Base-by-base conservation (phyloP, 83 land plant genomes). In the Thuja plicata region DNA sequence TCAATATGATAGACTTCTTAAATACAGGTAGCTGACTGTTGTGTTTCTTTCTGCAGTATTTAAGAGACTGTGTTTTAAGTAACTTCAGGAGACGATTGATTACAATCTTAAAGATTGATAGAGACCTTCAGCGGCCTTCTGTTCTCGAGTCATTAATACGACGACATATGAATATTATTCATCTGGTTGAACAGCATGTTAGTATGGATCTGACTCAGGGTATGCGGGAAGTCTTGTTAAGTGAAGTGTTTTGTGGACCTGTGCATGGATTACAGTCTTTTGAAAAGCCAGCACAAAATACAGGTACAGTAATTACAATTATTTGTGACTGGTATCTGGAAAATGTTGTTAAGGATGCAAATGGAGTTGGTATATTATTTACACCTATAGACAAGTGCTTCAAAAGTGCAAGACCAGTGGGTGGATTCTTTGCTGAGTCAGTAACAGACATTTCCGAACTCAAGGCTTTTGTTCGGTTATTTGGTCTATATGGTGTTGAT, bases 401-500 rank as follows among this genome's bases (percentile, higher is more conserved):
- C 88, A 95, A 91, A 88, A 97, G 97, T 90, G 87, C 92, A 66
- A 94, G 95, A 88, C 96, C 94, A 50, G 92, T 94, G n/a, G 99
- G 99, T 8, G 95, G 94, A 79, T 92, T 92, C 87, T 92, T 93
- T 90, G 96, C 97, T 45, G 98, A 99, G 88, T 92, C 97, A 38
- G 93, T 93, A 85, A 95, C 96, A 52, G 95, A 96, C 90, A 74
- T 96, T 16, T 84, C 89, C 57, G 99, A 99, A 90, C 89, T 99
- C 46, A 95, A 97, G 91, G 94, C 99, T 19, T 97, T 97, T 92
- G 95, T 94, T 81, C 96, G 97, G 35, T 84, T 95, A 16, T 99
- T 99, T 93, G 99, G 99, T 85, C 94, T 95, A n/a, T 99, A 99
- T 89, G 99, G 99, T 35, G 98, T 96, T 74, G 99, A 99, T 86